These are phyloP conservation scores for Tolypocladium ophioglossoides DNA, from an alignment of 2,329 filamentous ascomycete species.

Conservation along the genomic window DNA sequence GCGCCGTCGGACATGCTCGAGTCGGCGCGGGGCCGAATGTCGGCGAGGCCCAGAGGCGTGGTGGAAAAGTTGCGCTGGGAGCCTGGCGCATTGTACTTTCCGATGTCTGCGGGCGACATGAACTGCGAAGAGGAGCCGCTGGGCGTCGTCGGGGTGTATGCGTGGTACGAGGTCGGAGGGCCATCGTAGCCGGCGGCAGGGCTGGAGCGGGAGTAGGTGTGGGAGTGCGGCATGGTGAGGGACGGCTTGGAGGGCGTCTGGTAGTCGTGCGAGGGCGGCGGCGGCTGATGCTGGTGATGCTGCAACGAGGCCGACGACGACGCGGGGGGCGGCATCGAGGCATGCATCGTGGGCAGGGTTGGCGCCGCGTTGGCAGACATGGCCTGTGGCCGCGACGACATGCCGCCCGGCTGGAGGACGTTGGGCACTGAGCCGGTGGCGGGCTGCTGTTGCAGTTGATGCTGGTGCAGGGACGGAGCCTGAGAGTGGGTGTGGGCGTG, in stretches of 20 bases:
- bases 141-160: constrained; percentile 55
- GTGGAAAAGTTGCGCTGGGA: constrained; percentile 60
- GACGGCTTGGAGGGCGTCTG: constrained; percentile 54
- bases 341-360: constrained; percentile 35
- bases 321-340: constrained; percentile 23
- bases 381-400: constrained; percentile 20
- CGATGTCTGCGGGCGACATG: constrained; percentile 41
- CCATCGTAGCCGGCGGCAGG: constrained; percentile 53
- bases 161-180: constrained; percentile 39
- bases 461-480: constrained; percentile 8
- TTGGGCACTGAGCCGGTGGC: constrained; percentile 39
- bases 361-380: constrained; percentile 34
- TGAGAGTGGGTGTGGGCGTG: constrained; percentile 25
- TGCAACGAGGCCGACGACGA: constrained; percentile 9
- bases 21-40: constrained; percentile 81
- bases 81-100: constrained; percentile 45
- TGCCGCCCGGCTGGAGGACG: constrained; percentile 46
- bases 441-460: constrained; percentile 21
- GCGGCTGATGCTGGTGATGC: constrained; percentile 14
- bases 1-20: constrained; percentile 66
- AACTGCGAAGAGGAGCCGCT: constrained; percentile 53
- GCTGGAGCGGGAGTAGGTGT: constrained; percentile 77
- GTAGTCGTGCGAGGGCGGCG: constrained; percentile 42
- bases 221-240: constrained; percentile 57
- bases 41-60: constrained; percentile 81